Evolutionary conservation across 1,284 basidiomycete species (phyloP), one percentile per base, ranked within the genome.

Genomic region (Ganoderma lucidum): DNA sequence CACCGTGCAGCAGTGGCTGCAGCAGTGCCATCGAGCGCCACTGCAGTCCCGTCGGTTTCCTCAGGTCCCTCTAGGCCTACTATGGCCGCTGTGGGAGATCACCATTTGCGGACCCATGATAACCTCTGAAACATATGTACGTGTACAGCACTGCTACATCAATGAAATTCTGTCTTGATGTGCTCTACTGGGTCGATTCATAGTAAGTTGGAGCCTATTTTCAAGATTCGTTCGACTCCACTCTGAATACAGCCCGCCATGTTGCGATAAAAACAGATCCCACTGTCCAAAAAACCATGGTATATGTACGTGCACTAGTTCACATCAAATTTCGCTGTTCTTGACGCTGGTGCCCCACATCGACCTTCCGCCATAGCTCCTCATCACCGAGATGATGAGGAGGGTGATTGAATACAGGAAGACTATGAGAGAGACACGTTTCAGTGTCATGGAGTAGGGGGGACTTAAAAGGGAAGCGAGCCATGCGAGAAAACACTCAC

Each of bases 261-360:
- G 9, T 2, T 41, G 17, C 42, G 42, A 44, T 15, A 44, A 17
- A 42, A 23, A 10, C 8, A 51, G 12, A 51, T 23, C 3, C 8
- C 8, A 3, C n/a, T 3, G 6, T 51, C 9, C n/a, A 10, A 14
- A n/a, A n/a, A 19, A 19, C 19, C 8, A 45, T 45, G 35, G 56
- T 58, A 58, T 39, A 58, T 32, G 23, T 6, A 32, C 14, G n/a
- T 39, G 3, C 30, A 51, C 48, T 9, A 30, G 37, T 15, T 14
- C 28, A 30, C 14, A n/a, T 62, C 41, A 70, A 28, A 64, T 63
- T 56, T 56, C 44, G 45, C 68, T 65, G 62, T 64, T 70, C 65
- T 70, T 70, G 32, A 70, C 32, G 14, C 65, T 66, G 19, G 62
- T 66, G 30, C 65, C 66, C 68, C 68, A 70, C 30, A 63, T 42